These are phyloP conservation scores for Eimeria brunetti DNA, from an alignment of 169 alveolate genomes.

Conservation along the genomic window DNA sequence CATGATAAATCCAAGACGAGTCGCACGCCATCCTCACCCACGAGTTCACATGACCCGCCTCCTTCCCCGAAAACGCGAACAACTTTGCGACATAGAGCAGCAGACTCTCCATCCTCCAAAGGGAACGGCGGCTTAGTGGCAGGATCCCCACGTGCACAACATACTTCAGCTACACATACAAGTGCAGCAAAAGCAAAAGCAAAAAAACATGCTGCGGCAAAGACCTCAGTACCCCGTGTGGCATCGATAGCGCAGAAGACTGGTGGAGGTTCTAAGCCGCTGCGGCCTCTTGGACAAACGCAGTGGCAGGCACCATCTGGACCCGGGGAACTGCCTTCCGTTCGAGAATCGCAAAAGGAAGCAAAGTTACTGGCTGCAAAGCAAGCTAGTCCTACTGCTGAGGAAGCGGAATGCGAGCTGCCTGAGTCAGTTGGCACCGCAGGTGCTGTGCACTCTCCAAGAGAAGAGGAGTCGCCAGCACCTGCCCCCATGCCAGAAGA, in stretches of 20 bases:
- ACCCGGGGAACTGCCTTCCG: slow-evolving; percentile 5
- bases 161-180: background rate
- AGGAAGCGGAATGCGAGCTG: background rate
- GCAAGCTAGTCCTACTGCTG: background rate
- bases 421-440: slow-evolving; percentile 33
- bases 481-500: background rate
- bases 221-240: background rate
- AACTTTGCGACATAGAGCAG: background rate
- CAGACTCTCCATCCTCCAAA: background rate
- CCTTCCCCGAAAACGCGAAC: background rate
- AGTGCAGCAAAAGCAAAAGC: slow-evolving; percentile 9
- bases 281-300: slow-evolving; percentile 25
- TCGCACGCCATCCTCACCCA: background rate
- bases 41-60: background rate
- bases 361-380: background rate
- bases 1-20: background rate
- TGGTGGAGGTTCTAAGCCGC: background rate
- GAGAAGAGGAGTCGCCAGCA: background rate
- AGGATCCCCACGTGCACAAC: background rate
- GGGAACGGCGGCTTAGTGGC: background rate
- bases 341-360: slow-evolving; percentile 22
- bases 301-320: slow-evolving; percentile 40
- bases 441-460: background rate
- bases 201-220: background rate
- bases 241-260: slow-evolving; percentile 3